Base-by-base conservation (phyloP, 192 early-diverging fungal genomes). In the Globomyces pollinis-pini region DNA sequence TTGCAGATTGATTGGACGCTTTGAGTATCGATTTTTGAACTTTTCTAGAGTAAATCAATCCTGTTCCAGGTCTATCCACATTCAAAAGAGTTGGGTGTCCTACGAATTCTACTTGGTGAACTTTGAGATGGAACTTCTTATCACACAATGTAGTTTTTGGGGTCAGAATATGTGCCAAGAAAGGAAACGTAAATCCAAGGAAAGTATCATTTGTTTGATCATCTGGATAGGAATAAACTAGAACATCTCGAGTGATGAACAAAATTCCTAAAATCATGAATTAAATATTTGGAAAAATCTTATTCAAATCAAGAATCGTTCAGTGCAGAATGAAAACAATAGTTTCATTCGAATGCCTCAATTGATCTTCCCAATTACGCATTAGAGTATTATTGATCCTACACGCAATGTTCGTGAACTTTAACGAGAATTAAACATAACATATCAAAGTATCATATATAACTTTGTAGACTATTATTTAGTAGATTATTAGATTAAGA, bases 61-160 rank as follows among this genome's bases (percentile, higher is more conserved):
- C 63, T 54, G 79, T 68, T 77, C 85, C 54, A 59, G 77, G 59
- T 63, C 83, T 49, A 24, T 81, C 71, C 26, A 78, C 77, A 41
- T 79, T 72, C 28, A 85, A 64, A 3, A 88, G 72, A 38, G 87
- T 75, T 33, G 86, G 78, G 71, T 84, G 66, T 38, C 72, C 79
- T 13, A 75, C 62, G 84, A 97, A 94, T 8, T 86, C 83, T 50
- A 93, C 60, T 38, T 89, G 84, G 66, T 95, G 89, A 7, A 97
- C 84, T 1, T 84, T 76, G 38, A 97, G 74, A 62, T 92, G 89
- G 66, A 97, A 97, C 44, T 84, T 76, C 41, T 77, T 73, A 62
- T 92, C 88, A 65, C 91, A 85, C 23, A 92, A 74, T 23, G 83
- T 71, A 16, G 79, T 71, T 70, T 87, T 90, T 7, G 93, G 93